These are phyloP conservation scores for Claviceps sp. DNA, from an alignment of 2,329 filamentous ascomycete genomes.

Conservation along the genomic window DNA sequence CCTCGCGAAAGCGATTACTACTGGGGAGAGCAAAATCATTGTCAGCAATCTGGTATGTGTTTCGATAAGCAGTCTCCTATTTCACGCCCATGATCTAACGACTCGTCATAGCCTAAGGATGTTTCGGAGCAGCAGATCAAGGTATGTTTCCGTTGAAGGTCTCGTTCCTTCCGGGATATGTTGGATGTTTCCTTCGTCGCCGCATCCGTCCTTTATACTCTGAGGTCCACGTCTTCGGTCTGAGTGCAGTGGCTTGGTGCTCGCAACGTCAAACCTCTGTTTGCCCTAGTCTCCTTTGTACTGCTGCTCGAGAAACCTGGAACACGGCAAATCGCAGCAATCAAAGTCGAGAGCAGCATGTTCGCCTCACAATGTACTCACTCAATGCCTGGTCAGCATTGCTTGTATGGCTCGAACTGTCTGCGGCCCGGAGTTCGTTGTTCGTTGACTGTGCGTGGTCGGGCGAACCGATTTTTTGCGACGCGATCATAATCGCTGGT, in stretches of 20 bases:
- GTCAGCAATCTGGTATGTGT: slow-evolving; percentile 89
- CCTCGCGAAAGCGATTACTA: slow-evolving; percentile 49
- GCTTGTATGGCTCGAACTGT: slow-evolving; percentile 13
- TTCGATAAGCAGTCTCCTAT: not conserved
- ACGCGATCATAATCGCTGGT: slow-evolving; percentile 3
- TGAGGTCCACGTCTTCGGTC: slow-evolving; percentile 12
- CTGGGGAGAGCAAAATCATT: slow-evolving; percentile 86
- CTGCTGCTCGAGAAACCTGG: slow-evolving; percentile 13
- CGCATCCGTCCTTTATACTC: slow-evolving; percentile 17
- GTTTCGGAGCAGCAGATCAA: slow-evolving; percentile 96
- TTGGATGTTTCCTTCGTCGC: slow-evolving; percentile 43
- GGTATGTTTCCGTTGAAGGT: slow-evolving; percentile 96
- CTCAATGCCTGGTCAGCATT: slow-evolving; percentile 40
- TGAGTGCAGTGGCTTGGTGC: slow-evolving; percentile 4
- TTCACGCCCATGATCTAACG: not conserved
- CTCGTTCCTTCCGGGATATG: slow-evolving; percentile 53
- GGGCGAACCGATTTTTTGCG: slow-evolving; percentile 1
- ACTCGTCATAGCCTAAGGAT: slow-evolving; percentile 62
- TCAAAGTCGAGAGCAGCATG: slow-evolving; percentile 45
- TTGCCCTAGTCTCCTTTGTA: slow-evolving; percentile 19
- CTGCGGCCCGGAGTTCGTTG: slow-evolving; percentile 9
- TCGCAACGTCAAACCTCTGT: not conserved
- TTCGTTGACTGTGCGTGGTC: slow-evolving; percentile 3
- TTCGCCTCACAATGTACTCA: slow-evolving; percentile 33
- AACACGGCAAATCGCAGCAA: slow-evolving; percentile 17